Evolutionary conservation across 495 filamentous ascomycete genomes (phyloP).

Genomic region (Evernia prunastri): DNA sequence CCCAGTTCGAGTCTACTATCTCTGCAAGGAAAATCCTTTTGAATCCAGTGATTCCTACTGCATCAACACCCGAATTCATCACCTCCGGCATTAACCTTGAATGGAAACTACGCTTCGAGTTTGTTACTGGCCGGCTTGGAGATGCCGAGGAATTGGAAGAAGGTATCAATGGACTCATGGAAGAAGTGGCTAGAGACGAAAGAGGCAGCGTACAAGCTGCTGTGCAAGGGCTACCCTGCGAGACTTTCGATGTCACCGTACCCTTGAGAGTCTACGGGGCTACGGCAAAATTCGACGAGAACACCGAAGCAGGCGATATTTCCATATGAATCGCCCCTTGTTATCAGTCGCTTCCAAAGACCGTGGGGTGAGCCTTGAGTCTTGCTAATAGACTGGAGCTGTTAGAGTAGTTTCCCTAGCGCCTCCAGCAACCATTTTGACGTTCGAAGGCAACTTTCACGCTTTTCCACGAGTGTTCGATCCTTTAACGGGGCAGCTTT

Average conservation of each 20-base stretch:
- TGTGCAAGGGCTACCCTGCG: constrained; percentile 68
- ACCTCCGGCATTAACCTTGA: constrained; percentile 78
- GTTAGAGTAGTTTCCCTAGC: neutral
- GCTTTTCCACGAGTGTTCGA: neutral
- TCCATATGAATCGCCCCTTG: constrained; percentile 12
- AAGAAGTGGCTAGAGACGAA: constrained; percentile 59
- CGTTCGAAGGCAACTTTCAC: neutral
- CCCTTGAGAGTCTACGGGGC: constrained; percentile 80
- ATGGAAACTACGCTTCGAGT: constrained; percentile 85
- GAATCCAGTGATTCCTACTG: constrained; percentile 68
- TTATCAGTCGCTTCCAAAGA: neutral
- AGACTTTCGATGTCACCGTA: constrained; percentile 84
- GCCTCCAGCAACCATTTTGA: neutral
- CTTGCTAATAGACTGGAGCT: no score
- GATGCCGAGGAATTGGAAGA: constrained; percentile 27
- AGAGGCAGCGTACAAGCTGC: constrained; percentile 63
- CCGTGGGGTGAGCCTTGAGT: neutral
- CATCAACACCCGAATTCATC: constrained; percentile 79
- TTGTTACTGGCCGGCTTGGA: constrained; percentile 55
- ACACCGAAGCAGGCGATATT: constrained; percentile 17
- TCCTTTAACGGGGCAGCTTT: neutral
- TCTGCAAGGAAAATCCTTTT: constrained; percentile 75
- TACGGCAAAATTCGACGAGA: constrained; percentile 30
- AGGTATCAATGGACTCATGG: constrained; percentile 42
- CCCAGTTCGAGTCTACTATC: constrained; percentile 69